A percentile compares a stretch with the other conserved stretches of the same genome.
Conservation (phyloP, 352 stramenopile genomes). For the Phytophthora syringae region DNA sequence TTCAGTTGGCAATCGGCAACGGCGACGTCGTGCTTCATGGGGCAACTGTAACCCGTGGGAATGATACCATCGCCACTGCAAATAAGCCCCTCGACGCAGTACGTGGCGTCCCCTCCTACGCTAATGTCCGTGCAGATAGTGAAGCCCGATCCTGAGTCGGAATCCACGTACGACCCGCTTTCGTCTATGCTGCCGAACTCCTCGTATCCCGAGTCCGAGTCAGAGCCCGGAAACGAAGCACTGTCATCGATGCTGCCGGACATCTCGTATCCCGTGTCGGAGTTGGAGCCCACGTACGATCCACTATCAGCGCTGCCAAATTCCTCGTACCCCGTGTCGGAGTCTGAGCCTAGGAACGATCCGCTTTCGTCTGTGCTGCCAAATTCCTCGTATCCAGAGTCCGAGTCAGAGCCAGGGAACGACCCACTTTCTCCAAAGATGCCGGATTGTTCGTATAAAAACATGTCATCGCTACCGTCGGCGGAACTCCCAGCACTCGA, state of each 20-base stretch:
- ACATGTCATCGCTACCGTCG: conserved; percentile 2
- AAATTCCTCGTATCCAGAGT: not conserved
- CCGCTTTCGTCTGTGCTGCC: not conserved
- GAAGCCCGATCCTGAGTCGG: conserved; percentile 4
- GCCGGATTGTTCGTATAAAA: not conserved
- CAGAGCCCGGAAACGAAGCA: not conserved
- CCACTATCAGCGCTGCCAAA: not conserved
- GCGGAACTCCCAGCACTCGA: not conserved
- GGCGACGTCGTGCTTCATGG: conserved; percentile 35
- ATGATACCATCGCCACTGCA: conserved; percentile 39
- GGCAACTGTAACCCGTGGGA: conserved; percentile 39
- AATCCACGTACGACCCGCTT: not conserved
- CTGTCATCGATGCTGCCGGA: not conserved
- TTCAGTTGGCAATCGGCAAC: conserved; percentile 33
- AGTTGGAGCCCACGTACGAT: not conserved
- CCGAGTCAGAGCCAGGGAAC: not conserved
- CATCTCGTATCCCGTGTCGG: not conserved
- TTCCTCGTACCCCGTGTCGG: not conserved
- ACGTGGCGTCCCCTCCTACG: conserved; percentile 48
- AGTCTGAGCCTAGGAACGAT: not conserved
- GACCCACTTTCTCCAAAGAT: not conserved
- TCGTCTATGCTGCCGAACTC: not conserved
- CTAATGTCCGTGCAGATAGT: conserved; percentile 43
- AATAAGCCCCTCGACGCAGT: conserved; percentile 40
- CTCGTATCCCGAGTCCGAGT: not conserved